These are phyloP conservation scores for Candida tibetensis DNA, from an alignment of 805 yeast species.

Conservation along the genomic window DNA sequence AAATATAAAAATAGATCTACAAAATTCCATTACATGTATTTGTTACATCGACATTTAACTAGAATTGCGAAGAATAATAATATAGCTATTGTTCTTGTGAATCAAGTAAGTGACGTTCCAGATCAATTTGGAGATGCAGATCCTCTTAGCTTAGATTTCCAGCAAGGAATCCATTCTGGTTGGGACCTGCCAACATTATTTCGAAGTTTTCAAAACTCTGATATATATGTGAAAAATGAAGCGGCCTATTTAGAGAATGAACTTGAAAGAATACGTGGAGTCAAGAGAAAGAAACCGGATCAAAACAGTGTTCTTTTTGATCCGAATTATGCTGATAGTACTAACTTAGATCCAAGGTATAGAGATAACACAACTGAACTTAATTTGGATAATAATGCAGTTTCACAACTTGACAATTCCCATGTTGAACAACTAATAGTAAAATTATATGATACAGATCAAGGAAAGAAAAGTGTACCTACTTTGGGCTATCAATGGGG, in stretches of 20 bases:
- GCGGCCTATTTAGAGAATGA: conserved; percentile 2
- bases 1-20: conserved; percentile 21
- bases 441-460: conserved; percentile 1
- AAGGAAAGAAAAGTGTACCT: conserved; percentile 25
- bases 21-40: conserved; percentile 17
- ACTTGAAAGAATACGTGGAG: not conserved
- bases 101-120: conserved; percentile 23
- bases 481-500: conserved; percentile 36
- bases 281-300: conserved; percentile 3
- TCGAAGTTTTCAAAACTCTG: not conserved
- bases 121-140: conserved; percentile 7
- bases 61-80: conserved; percentile 14
- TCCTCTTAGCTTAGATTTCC: conserved; percentile 18
- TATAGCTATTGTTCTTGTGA: conserved; percentile 22
- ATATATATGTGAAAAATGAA: not conserved
- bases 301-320: not conserved
- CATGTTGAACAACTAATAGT: not conserved
- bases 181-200: conserved; percentile 15
- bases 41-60: conserved; percentile 18
- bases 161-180: conserved; percentile 21
- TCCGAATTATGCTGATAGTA: not conserved
- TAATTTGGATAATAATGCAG: not conserved
- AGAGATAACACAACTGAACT: not conserved
- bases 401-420: not conserved
- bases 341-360: conserved; percentile 10